These are phyloP conservation scores for Scheffersomyces amazonensis DNA, from an alignment of 805 yeast genomes.

Conservation along the genomic window DNA sequence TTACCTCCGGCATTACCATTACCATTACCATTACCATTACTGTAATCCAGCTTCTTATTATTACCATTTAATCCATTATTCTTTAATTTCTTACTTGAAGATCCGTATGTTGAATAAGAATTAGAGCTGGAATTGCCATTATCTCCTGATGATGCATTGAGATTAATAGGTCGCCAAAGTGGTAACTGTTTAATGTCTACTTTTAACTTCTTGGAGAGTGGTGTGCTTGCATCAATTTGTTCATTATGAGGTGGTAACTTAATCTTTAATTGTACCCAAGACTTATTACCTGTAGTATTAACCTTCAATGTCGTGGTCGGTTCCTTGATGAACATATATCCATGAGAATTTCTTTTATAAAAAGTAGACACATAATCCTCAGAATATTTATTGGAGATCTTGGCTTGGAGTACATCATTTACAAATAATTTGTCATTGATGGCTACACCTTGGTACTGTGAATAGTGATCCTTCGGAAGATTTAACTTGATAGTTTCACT, in stretches of 20 bases:
- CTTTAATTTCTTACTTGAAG: background rate
- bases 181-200: constrained; percentile 23
- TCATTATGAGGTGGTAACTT: constrained; percentile 9
- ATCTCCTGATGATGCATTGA: background rate
- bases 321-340: constrained; percentile 35
- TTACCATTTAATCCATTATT: background rate
- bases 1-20: background rate
- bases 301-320: constrained; percentile 25
- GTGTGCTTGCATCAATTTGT: background rate
- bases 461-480: background rate
- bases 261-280: constrained; percentile 24
- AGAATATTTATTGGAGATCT: constrained; percentile 6
- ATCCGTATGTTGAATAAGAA: background rate
- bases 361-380: constrained; percentile 30
- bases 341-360: constrained; percentile 28
- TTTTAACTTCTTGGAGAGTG: constrained; percentile 13
- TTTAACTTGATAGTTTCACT: background rate
- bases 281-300: constrained; percentile 18
- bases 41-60: background rate
- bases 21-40: background rate
- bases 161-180: constrained; percentile 22
- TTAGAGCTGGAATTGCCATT: background rate
- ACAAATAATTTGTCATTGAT: constrained; percentile 1
- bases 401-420: background rate
- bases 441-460: no score